These are phyloP conservation scores for Leishmania amazonensis DNA, from an alignment of 208 protist genomes.

Conservation along the genomic window DNA sequence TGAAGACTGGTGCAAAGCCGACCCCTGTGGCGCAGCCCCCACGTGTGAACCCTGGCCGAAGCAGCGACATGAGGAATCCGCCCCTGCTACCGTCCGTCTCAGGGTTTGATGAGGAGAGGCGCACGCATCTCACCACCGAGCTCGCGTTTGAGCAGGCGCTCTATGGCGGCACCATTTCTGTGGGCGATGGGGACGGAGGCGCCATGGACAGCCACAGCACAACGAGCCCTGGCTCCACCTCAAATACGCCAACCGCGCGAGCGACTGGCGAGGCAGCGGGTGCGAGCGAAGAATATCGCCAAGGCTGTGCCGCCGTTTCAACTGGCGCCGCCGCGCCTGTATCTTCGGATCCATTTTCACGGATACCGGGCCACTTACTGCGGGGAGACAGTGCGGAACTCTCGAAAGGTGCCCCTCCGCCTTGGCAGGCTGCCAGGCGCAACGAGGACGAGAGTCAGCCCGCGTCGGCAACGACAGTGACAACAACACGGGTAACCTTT, in stretches of 20 bases:
- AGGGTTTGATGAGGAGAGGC: background rate
- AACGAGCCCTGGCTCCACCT: background rate
- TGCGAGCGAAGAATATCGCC: background rate
- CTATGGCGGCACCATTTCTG: background rate
- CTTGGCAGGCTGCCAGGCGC: background rate
- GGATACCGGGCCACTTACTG: background rate
- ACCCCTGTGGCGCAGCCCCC: background rate
- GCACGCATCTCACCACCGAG: background rate
- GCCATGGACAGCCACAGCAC: background rate
- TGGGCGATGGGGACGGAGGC: background rate
- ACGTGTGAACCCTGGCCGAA: background rate
- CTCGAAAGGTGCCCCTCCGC: background rate
- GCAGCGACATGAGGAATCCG: background rate
- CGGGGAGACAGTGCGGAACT: background rate
- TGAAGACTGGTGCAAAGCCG: background rate
- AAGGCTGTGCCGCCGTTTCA: background rate
- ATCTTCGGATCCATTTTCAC: background rate
- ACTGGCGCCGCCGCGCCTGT: background rate
- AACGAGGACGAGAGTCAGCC: background rate
- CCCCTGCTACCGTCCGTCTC: background rate
- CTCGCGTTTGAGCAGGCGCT: constrained; percentile 7
- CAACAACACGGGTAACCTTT: background rate
- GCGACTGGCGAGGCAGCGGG: too few relatives aligned
- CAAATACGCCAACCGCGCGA: background rate
- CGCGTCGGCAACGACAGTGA: background rate